These are phyloP conservation scores for Kodamaea kaohsiungensis DNA, from an alignment of 805 yeast species.

Conservation along the genomic window DNA sequence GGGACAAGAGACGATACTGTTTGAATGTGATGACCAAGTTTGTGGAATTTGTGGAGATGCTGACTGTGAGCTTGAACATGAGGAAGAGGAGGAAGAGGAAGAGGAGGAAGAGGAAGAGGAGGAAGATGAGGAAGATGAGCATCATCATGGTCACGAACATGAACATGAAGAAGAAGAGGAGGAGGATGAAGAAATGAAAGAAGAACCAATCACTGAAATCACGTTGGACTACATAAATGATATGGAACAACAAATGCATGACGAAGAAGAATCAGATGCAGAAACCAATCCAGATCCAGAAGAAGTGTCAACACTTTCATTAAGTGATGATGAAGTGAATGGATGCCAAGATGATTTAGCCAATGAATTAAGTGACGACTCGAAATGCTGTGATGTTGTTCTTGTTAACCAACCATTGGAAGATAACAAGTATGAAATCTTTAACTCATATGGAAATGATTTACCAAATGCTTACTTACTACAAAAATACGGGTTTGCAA, in stretches of 20 bases:
- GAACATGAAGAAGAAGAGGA: conserved; percentile 16
- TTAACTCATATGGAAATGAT: conserved; percentile 79
- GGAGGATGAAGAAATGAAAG: conserved; percentile 16
- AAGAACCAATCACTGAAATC: conserved; percentile 21
- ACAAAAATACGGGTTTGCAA: conserved; percentile 79
- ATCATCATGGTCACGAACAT: too few species aligned
- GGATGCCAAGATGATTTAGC: conserved; percentile 33
- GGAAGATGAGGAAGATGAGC: conserved; percentile 15
- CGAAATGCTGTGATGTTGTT: conserved; percentile 71
- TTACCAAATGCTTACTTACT: conserved; percentile 64
- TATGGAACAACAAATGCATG: conserved; percentile 23
- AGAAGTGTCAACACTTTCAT: conserved; percentile 22
- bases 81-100: conserved; percentile 15
- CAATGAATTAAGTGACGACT: conserved; percentile 32
- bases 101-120: conserved; percentile 21
- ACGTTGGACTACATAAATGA: conserved; percentile 30
- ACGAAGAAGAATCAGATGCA: conserved; percentile 16
- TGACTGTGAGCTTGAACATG: conserved; percentile 24
- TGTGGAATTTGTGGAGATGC: conserved; percentile 28
- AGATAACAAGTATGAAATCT: conserved; percentile 57
- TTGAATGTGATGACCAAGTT: conserved; percentile 44
- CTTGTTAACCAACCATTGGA: conserved; percentile 43
- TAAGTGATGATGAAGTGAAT: conserved; percentile 16
- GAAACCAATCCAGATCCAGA: conserved; percentile 19
- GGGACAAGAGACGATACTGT: conserved; percentile 60